Percentiles rank a stretch among this genome's conserved stretches.
Conservation (phyloP, 2,329 filamentous ascomycete species). For the Diaporthe destruens region DNA sequence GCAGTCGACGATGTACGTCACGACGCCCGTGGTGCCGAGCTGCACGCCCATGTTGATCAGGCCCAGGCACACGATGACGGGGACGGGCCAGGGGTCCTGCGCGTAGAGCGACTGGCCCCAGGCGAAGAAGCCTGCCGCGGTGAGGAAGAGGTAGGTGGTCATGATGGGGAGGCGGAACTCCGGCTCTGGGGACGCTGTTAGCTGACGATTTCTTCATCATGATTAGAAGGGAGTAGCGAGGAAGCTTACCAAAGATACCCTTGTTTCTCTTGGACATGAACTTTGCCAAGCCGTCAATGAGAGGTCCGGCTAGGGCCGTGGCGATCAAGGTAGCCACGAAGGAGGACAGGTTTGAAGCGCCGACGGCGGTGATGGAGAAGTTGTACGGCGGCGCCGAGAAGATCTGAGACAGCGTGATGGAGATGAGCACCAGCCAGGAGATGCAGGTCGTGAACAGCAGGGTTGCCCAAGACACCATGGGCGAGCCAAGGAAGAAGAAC, state of each 20-base stretch:
- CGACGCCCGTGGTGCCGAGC: conserved; percentile 53
- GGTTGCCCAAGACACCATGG: conserved; percentile 54
- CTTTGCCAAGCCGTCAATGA: conserved; percentile 52
- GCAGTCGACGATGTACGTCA: conserved; percentile 55
- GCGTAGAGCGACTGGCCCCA: conserved; percentile 46
- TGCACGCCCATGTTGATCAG: conserved; percentile 52
- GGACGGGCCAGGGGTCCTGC: conserved; percentile 47
- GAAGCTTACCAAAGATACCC: conserved; percentile 50
- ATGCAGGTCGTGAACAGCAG: conserved; percentile 55
- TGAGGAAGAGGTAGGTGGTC: conserved; percentile 51
- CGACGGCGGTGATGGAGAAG: conserved; percentile 52
- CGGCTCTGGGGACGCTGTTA: conserved; percentile 45
- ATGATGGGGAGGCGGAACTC: conserved; percentile 56
- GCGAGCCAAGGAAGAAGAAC: conserved; percentile 52
- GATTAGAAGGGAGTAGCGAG: not conserved
- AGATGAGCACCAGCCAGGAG: conserved; percentile 49
- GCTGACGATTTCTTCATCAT: rapidly evolving
- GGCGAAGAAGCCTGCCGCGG: conserved; percentile 54
- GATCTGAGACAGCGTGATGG: conserved; percentile 52
- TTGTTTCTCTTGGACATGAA: conserved; percentile 51
- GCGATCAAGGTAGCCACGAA: conserved; percentile 52
- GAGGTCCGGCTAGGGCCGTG: conserved; percentile 49
- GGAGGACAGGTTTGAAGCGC: conserved; percentile 50
- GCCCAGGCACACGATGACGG: conserved; percentile 52
- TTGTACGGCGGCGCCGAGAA: conserved; percentile 54